Evolutionary conservation across 2,329 filamentous ascomycete genomes (phyloP), one percentile per base, ranked within the genome.

Genomic region (Lojkania enalia): DNA sequence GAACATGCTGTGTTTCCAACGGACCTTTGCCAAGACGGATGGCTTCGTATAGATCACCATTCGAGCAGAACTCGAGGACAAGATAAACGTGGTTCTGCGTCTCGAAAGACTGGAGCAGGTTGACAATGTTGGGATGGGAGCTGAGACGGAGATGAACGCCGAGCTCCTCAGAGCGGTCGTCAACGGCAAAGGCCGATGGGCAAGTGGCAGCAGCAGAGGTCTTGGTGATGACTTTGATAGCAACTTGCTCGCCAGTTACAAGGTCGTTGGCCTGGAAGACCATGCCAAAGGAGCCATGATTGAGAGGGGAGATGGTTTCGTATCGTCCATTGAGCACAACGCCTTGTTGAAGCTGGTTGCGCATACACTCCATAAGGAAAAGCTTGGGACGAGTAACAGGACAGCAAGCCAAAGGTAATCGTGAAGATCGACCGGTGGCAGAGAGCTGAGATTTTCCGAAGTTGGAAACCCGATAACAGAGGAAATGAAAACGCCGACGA

Each of bases 201-300:
- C 74, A 77, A 39, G 83, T 79, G 49, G 79, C 42, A 35, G 81
- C 74, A 35, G 86, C 83, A 7, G 81, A 77, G 60, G 82, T 81
- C 79, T 97, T 99, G 65, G 90, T 90, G 70, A 97, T 77, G 71
- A 92, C 96, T 76, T 99, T 99, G 80, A 99, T 88, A 51, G 94
- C 94, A 58, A 99, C 94, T 48, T 83, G 81, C 48, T 94, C 79
- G 58, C 85, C 82, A 49, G 88, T 95, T 54, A 78, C 69, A 55
- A 85, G 77, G 70, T 99, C 90, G 69, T 81, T 86, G 48, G 92
- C 94, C 74, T 90, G 85, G 74, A 96, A 96, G 62, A 99, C 94
- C 89, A 97, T 95, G 67, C 94, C 94, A 67, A 97, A 99, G 44
- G 94, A 97, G 60, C 94, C 94, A 80, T 96, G 90, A 70, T 99